A percentile compares a stretch with the other conserved stretches of the same genome.
phyloP scores from a whole-genome alignment of 2,329 filamentous ascomycete genomes.

The Fusarium longipes region DNA sequence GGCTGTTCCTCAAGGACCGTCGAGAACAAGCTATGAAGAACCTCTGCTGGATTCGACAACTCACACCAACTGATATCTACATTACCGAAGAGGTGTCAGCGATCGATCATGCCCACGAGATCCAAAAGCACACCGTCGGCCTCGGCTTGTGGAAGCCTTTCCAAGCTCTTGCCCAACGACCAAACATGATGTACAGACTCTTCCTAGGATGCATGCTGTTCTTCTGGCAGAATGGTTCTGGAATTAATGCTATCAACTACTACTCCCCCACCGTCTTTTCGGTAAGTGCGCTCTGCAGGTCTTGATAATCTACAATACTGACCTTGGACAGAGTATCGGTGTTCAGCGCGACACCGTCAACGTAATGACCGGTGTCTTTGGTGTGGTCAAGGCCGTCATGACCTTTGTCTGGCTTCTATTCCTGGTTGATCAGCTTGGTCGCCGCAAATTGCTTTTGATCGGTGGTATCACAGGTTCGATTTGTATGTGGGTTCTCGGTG shows the following conservation, averaged over 20 bases:
- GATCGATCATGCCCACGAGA: conserved; percentile 52
- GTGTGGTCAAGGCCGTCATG: conserved; percentile 72
- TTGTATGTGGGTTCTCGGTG: conserved; percentile 71
- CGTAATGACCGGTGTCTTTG: conserved; percentile 74
- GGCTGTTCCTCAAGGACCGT: conserved; percentile 66
- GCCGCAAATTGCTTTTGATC: conserved; percentile 65
- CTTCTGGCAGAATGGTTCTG: conserved; percentile 74
- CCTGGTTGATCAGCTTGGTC: conserved; percentile 67
- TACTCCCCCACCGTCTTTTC: conserved; percentile 42
- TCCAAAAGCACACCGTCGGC: conserved; percentile 70
- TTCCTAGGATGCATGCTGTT: conserved; percentile 73
- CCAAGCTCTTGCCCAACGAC: conserved; percentile 29
- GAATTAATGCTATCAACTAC: conserved; percentile 50
- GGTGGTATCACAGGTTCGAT: conserved; percentile 68
- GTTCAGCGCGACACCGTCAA: conserved; percentile 37
- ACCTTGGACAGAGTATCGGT: conserved; percentile 8
- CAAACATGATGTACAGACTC: conserved; percentile 68
- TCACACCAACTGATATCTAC: conserved; percentile 60
- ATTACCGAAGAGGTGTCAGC: conserved; percentile 39
- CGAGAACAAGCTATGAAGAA: conserved; percentile 62
- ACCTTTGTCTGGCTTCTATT: conserved; percentile 73
- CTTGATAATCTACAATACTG: not conserved
- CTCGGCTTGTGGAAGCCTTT: conserved; percentile 53
- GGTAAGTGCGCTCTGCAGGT: not conserved
- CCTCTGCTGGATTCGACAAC: conserved; percentile 66